Evolutionary conservation across 805 yeast species (phyloP).

Genomic region (Ogataea degrootiae): DNA sequence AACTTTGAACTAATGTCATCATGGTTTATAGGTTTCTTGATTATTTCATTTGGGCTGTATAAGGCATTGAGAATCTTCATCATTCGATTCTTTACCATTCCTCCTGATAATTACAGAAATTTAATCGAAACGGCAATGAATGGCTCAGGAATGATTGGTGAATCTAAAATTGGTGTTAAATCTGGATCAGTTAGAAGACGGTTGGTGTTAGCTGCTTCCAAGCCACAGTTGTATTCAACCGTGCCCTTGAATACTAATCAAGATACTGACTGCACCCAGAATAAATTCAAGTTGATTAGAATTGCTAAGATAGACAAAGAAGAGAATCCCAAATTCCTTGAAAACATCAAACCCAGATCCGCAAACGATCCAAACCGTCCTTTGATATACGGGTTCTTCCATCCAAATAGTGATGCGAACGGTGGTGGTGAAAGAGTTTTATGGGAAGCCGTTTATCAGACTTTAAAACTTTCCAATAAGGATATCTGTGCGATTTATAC

Average conservation of each 20-base stretch:
- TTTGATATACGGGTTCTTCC: constrained; percentile 78
- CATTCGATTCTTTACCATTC: constrained; percentile 22
- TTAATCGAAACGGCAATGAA: constrained; percentile 18
- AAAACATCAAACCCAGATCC: constrained; percentile 21
- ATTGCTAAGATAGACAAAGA: constrained; percentile 25
- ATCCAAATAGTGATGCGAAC: constrained; percentile 92
- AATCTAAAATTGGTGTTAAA: constrained; percentile 23
- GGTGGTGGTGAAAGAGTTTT: constrained; percentile 98
- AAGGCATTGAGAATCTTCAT: constrained; percentile 16
- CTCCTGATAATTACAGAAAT: constrained; percentile 26
- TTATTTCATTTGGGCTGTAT: constrained; percentile 12
- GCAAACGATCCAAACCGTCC: constrained; percentile 34
- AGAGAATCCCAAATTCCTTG: constrained; percentile 15
- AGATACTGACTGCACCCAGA: constrained; percentile 10
- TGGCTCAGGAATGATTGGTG: constrained; percentile 15
- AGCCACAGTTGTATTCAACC: constrained; percentile 32
- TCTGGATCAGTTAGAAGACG: constrained; percentile 27
- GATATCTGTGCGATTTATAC: constrained; percentile 65
- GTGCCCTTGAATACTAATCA: constrained; percentile 24
- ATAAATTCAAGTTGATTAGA: constrained; percentile 14
- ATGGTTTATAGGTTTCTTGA: constrained; percentile 2
- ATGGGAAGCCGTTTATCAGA: constrained; percentile 86
- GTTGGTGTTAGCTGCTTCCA: constrained; percentile 26
- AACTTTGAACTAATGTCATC: constrained; percentile 7
- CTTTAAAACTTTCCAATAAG: constrained; percentile 43